These are phyloP conservation scores for Nannizzia gypsea DNA, from an alignment of 2,329 filamentous ascomycete genomes.

Conservation along the genomic window DNA sequence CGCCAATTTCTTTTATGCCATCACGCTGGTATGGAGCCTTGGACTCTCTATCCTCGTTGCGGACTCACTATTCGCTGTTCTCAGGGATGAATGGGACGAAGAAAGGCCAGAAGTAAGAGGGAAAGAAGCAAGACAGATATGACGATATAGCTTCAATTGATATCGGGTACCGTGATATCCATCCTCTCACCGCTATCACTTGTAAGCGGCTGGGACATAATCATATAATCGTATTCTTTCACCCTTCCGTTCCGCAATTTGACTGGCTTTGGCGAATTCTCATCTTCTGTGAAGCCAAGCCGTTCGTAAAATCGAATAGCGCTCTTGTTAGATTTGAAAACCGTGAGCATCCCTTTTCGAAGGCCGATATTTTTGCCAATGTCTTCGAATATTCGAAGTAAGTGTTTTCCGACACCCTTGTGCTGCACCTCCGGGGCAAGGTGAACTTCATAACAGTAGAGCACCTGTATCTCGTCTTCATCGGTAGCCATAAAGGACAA, in stretches of 20 bases:
- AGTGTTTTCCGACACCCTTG: conserved; percentile 39
- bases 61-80: conserved; percentile 74
- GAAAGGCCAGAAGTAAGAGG: conserved; percentile 82
- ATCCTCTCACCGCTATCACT: not conserved
- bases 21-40: conserved; percentile 95
- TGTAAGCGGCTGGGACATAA: conserved; percentile 38
- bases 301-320: conserved; percentile 41
- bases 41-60: conserved; percentile 77
- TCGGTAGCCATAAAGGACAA: conserved; percentile 47
- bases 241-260: conserved; percentile 39
- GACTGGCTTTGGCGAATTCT: conserved; percentile 40
- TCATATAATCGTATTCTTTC: conserved; percentile 41
- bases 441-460: conserved; percentile 56
- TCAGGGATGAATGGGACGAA: conserved; percentile 88
- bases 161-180: not conserved
- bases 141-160: not conserved
- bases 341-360: conserved; percentile 49
- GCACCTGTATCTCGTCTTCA: conserved; percentile 43
- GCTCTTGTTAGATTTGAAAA: conserved; percentile 41
- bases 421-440: conserved; percentile 35
- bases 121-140: conserved; percentile 78
- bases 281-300: conserved; percentile 42
- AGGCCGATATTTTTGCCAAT: conserved; percentile 38
- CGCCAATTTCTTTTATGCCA: conserved; percentile 98
- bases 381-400: conserved; percentile 40